phyloP scores from a whole-genome alignment of 345 rosid genomes.

The Excoecaria agallocha region DNA sequence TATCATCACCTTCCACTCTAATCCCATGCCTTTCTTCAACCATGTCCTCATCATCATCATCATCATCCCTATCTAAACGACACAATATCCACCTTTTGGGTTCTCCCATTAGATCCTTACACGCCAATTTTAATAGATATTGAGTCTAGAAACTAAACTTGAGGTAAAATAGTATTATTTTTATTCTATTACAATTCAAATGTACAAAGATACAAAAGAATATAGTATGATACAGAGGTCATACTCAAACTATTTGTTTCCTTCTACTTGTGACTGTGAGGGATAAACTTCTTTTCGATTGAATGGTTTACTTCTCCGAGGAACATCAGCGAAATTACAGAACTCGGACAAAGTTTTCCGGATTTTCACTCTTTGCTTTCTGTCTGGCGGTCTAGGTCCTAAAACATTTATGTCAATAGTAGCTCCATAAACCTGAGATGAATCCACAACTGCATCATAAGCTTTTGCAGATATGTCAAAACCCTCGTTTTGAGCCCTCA shows the following conservation, averaged over 20 bases:
- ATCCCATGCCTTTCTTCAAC: background rate
- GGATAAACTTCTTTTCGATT: conserved; percentile 36
- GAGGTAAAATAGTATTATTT: background rate
- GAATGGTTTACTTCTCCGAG: conserved; percentile 39
- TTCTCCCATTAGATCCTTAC: too few species aligned
- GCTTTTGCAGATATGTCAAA: conserved; percentile 58
- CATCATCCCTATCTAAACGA: background rate
- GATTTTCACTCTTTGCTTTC: conserved; percentile 32
- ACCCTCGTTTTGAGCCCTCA: conserved; percentile 59
- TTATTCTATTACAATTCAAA: background rate
- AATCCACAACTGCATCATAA: conserved; percentile 55
- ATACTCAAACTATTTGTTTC: conserved; percentile 2
- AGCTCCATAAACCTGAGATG: conserved; percentile 54
- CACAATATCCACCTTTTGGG: too few species aligned
- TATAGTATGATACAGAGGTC: conserved; percentile 9
- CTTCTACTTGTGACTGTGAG: conserved; percentile 13
- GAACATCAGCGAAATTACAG: conserved; percentile 36
- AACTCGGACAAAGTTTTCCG: conserved; percentile 33
- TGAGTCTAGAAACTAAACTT: too few species aligned
- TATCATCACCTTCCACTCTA: background rate
- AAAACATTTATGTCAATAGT: conserved; percentile 52
- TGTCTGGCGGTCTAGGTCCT: conserved; percentile 65
- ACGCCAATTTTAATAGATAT: too few species aligned
- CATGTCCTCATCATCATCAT: background rate
- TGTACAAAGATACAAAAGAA: conserved; percentile 16